Evolutionary conservation across 2,329 filamentous ascomycete genomes (phyloP).

Genomic region (Cadophora sp.): DNA sequence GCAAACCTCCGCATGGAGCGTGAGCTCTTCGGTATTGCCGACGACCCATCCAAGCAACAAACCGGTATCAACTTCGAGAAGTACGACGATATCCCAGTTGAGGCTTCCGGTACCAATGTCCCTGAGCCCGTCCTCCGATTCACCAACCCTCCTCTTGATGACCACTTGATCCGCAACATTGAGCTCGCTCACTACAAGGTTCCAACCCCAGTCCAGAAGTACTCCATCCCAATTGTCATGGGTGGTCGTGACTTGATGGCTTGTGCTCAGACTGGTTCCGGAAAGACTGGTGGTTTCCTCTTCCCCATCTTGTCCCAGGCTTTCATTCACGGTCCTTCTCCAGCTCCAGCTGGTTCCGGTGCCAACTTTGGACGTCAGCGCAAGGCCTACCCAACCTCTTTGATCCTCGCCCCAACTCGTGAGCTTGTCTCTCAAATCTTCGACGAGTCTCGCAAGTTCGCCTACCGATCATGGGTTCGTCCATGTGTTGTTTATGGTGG

Average conservation of each 20-base stretch:
- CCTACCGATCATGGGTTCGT: conserved; percentile 98
- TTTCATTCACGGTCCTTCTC: conserved; percentile 85
- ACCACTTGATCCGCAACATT: conserved; percentile 93
- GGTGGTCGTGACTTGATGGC: conserved; percentile 98
- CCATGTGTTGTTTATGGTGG: conserved; percentile 99
- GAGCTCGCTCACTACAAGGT: conserved; percentile 92
- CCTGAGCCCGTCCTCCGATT: conserved; percentile 91
- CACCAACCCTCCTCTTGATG: conserved; percentile 92
- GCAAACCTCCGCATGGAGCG: conserved; percentile 89
- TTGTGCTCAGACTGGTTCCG: conserved; percentile 98
- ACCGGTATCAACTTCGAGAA: conserved; percentile 99
- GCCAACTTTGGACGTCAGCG: conserved; percentile 89
- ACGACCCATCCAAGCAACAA: conserved; percentile 94
- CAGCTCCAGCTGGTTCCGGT: conserved; percentile 65
- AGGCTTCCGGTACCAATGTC: conserved; percentile 92
- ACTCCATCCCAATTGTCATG: conserved; percentile 99
- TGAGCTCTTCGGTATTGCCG: conserved; percentile 89
- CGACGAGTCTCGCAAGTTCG: conserved; percentile 96
- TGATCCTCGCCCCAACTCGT: conserved; percentile 96
- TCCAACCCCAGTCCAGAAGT: conserved; percentile 97
- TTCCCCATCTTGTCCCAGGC: conserved; percentile 99
- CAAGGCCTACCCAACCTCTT: conserved; percentile 95
- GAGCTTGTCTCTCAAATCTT: conserved; percentile 99
- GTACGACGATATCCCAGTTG: conserved; percentile 99
- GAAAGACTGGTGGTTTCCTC: conserved; percentile 99